phyloP scores from a whole-genome alignment of 441 rosid species.

The Isatis lusitanica region DNA sequence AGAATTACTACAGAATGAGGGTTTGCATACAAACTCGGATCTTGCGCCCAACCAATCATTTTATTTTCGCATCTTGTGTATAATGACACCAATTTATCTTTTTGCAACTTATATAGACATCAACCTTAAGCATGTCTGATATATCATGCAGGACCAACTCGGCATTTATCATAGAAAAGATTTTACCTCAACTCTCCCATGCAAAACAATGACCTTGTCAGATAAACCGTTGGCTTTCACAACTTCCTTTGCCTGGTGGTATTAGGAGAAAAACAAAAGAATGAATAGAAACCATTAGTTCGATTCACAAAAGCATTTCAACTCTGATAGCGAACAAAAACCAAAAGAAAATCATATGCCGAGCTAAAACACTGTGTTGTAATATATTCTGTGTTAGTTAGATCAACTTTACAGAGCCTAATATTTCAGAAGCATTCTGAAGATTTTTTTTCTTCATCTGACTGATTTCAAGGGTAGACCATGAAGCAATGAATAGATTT shows the following conservation, averaged over 20 bases:
- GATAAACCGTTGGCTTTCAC: slow-evolving; percentile 91
- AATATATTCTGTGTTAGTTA: neutral
- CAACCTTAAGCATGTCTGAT: neutral
- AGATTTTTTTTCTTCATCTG: neutral
- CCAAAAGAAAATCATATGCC: slow-evolving; percentile 1
- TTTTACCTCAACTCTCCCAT: slow-evolving; percentile 93
- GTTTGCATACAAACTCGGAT: neutral
- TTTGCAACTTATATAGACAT: slow-evolving; percentile 4
- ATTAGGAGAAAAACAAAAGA: neutral
- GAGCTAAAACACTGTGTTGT: slow-evolving; percentile 12
- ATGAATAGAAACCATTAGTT: slow-evolving; percentile 13
- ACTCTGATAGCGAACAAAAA: neutral
- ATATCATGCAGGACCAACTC: slow-evolving; percentile 11
- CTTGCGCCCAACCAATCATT: slow-evolving; percentile 17
- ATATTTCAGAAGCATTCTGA: neutral
- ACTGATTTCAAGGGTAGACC: slow-evolving; percentile 12
- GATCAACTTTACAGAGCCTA: neutral
- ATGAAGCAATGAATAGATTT: slow-evolving; percentile 2
- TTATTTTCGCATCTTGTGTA: neutral
- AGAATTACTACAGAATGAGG: slow-evolving; percentile 1
- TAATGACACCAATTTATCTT: neutral
- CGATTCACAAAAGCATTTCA: slow-evolving; percentile 9
- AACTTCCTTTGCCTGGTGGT: slow-evolving; percentile 86
- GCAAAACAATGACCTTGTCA: slow-evolving; percentile 80
- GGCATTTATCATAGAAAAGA: neutral